Conservation (phyloP, 139 green algal genomes). For the Coccomyxa sp. region DNA sequence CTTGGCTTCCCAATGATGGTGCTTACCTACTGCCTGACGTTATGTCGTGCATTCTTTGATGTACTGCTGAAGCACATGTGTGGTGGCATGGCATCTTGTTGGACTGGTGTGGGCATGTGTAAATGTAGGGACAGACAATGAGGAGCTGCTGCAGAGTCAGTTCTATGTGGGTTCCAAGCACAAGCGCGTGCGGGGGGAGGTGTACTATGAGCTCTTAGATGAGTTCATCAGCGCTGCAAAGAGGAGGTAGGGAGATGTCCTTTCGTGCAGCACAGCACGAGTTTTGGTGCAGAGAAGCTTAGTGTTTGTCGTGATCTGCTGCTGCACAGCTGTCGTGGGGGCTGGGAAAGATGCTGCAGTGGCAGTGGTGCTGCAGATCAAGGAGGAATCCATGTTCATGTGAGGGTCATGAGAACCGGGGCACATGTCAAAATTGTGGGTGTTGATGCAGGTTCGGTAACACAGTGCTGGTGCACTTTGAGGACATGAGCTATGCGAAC, state of each 20-base stretch:
- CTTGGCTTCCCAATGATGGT: too few relatives aligned
- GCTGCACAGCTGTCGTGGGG: too few relatives aligned
- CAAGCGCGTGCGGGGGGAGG: constrained; percentile 58
- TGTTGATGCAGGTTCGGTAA: constrained; percentile 57
- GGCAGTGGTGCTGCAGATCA: too few relatives aligned
- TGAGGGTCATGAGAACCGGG: too few relatives aligned
- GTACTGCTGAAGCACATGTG: not conserved
- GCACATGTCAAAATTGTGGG: too few relatives aligned
- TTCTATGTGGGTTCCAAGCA: constrained; percentile 57
- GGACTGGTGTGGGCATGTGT: not conserved
- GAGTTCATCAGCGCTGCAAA: constrained; percentile 73
- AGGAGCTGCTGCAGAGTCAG: constrained; percentile 42
- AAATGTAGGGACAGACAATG: constrained; percentile 57
- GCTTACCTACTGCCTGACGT: not conserved
- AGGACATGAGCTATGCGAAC: constrained; percentile 73
- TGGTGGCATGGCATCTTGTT: not conserved
- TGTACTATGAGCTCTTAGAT: constrained; percentile 78
- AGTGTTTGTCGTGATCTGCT: too few relatives aligned
- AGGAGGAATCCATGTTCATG: too few relatives aligned
- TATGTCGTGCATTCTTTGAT: not conserved
- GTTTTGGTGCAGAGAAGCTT: too few relatives aligned
- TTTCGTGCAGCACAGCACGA: not conserved
- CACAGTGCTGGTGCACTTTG: constrained; percentile 76
- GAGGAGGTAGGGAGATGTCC: constrained; percentile 3
- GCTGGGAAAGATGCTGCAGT: too few relatives aligned